These are phyloP conservation scores for Cladophialophora bantiana DNA, from an alignment of 2,329 filamentous ascomycete genomes.

Conservation along the genomic window DNA sequence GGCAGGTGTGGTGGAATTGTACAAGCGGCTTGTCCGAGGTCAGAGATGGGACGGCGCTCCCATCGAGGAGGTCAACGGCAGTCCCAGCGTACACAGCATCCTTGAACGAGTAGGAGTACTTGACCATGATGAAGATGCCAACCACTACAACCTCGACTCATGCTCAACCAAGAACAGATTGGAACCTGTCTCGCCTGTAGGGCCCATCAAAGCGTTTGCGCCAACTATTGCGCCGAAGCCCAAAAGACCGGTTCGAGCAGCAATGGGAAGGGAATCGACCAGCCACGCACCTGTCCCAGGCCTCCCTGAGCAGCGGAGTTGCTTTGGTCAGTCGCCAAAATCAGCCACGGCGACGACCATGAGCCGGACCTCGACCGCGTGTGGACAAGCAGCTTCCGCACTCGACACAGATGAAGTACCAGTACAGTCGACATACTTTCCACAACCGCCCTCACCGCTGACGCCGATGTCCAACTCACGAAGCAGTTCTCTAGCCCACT, in stretches of 20 bases:
- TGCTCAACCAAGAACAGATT: neutral
- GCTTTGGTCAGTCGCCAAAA: neutral
- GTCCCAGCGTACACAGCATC: conserved; percentile 31
- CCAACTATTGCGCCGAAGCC: conserved; percentile 1
- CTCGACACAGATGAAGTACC: neutral
- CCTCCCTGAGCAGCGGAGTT: neutral
- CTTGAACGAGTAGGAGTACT: conserved; percentile 35
- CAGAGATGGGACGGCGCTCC: conserved; percentile 26
- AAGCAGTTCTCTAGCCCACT: neutral
- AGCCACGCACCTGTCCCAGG: neutral
- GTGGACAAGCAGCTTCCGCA: conserved; percentile 4
- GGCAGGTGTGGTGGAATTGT: conserved; percentile 28
- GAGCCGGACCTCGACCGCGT: conserved; percentile 8
- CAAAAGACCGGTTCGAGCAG: neutral
- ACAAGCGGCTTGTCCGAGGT: conserved; percentile 20
- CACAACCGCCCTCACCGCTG: neutral
- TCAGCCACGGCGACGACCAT: conserved; percentile 4
- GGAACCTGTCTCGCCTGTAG: conserved; percentile 1
- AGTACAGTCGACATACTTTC: neutral
- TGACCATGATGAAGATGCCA: conserved; percentile 36
- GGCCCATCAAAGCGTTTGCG: neutral
- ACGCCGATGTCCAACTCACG: neutral
- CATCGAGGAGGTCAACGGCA: conserved; percentile 28
- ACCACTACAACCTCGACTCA: neutral
- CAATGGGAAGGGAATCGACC: neutral